phyloP scores from a whole-genome alignment of 1,284 basidiomycete species.

The Polyporus tsugae region DNA sequence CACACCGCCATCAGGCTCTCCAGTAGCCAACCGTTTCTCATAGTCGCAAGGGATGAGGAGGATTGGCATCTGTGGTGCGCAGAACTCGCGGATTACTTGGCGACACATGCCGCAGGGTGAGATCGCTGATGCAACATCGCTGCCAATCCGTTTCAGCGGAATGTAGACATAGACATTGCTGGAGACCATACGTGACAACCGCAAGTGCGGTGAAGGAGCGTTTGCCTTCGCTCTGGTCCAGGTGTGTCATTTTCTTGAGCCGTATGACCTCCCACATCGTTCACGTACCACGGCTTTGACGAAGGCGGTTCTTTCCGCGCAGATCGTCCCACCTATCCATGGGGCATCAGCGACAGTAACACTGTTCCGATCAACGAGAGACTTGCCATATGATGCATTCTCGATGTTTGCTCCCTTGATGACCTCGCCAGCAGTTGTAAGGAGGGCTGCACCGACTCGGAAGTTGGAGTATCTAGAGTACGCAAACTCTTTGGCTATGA shows the following conservation, averaged over 20 bases:
- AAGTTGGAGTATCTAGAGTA: constrained; percentile 89
- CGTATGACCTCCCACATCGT: not conserved
- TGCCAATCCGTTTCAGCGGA: constrained; percentile 35
- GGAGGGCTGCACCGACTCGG: constrained; percentile 86
- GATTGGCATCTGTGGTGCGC: constrained; percentile 77
- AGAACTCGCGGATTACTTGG: constrained; percentile 92
- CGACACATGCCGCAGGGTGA: constrained; percentile 94
- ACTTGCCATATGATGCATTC: constrained; percentile 87
- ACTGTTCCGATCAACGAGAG: not conserved
- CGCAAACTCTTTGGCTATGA: constrained; percentile 60
- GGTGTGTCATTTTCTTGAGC: not conserved
- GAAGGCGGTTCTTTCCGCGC: constrained; percentile 89
- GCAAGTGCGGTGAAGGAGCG: constrained; percentile 76
- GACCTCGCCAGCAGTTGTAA: constrained; percentile 74
- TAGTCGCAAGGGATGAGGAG: constrained; percentile 81
- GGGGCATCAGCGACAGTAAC: not conserved
- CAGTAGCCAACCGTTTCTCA: constrained; percentile 45
- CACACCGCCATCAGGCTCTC: constrained; percentile 56
- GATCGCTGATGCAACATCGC: constrained; percentile 69
- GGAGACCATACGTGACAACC: constrained; percentile 68
- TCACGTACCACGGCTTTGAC: constrained; percentile 83
- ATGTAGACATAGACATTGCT: constrained; percentile 6
- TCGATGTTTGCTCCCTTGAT: constrained; percentile 90
- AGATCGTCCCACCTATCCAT: constrained; percentile 74
- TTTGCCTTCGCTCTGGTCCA: constrained; percentile 77